These are phyloP conservation scores for Tylopilus sp. DNA, from an alignment of 1,284 basidiomycete genomes.

Conservation along the genomic window DNA sequence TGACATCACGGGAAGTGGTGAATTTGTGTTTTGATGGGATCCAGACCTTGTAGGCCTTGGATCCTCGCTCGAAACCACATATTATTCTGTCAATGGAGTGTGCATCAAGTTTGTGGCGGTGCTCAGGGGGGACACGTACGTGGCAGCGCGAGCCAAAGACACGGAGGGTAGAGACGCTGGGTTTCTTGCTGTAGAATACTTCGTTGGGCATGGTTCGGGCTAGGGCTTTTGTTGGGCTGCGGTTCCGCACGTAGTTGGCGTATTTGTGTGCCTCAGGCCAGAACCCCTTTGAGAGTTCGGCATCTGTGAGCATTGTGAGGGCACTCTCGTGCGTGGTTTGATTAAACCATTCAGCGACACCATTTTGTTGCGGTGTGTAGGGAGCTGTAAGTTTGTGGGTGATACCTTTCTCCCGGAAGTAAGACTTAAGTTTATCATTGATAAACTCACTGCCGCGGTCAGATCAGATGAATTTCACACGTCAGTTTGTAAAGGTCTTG, in stretches of 20 bases:
- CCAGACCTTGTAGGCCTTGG: slow-evolving; percentile 6
- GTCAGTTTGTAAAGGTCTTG: background rate
- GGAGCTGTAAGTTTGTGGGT: background rate
- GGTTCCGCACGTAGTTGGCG: background rate
- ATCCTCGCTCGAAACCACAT: background rate
- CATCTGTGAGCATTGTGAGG: slow-evolving; percentile 2
- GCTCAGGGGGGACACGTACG: background rate
- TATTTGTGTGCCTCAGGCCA: slow-evolving; percentile 5
- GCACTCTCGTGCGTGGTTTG: slow-evolving; percentile 6
- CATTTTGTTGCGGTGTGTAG: background rate
- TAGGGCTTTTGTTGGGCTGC: background rate
- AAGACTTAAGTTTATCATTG: background rate
- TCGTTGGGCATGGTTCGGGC: background rate
- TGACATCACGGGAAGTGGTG: background rate
- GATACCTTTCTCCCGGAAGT: background rate
- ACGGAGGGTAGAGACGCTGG: background rate
- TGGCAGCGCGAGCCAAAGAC: background rate
- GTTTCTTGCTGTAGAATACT: slow-evolving; percentile 5
- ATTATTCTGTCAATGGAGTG: background rate
- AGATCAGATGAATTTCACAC: background rate
- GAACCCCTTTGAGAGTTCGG: background rate
- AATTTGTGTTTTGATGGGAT: background rate
- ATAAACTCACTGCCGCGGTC: background rate
- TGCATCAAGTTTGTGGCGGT: background rate
- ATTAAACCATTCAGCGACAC: background rate